Percentiles rank a stretch among this genome's conserved stretches.
These are phyloP conservation scores for Nasturtium officinale DNA, from an alignment of 345 rosid species.

Conservation along the genomic window DNA sequence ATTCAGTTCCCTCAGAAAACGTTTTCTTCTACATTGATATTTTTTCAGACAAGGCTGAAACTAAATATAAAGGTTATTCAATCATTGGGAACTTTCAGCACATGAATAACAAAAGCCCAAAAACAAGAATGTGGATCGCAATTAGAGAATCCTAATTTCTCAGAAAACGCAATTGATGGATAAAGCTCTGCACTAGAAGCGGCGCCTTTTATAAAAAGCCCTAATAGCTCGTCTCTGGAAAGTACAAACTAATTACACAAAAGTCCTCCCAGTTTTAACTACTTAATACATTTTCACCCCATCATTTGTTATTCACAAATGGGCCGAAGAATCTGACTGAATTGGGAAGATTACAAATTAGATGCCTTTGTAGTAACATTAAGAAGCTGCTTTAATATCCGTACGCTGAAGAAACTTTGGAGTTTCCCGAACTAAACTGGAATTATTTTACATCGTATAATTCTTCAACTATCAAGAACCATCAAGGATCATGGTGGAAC, in stretches of 20 bases:
- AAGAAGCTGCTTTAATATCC: neutral
- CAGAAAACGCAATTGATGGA: neutral
- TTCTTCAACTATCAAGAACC: too few species aligned
- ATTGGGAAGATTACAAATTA: too few species aligned
- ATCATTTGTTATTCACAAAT: neutral
- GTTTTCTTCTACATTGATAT: conserved; percentile 24
- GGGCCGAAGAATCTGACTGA: neutral
- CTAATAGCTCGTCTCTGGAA: conserved; percentile 14
- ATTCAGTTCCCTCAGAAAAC: conserved; percentile 30
- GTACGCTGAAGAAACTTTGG: neutral
- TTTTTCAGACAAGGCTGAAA: conserved; percentile 43
- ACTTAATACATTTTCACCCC: neutral
- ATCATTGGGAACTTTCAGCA: conserved; percentile 31
- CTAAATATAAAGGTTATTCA: conserved; percentile 25
- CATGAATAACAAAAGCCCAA: neutral
- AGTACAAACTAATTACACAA: neutral
- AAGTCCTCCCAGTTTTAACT: neutral
- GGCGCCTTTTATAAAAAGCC: conserved; percentile 40
- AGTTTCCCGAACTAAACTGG: neutral
- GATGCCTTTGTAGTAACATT: neutral
- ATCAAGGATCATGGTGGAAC: conserved; percentile 2
- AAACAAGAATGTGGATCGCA: neutral
- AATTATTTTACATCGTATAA: neutral
- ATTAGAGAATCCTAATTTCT: conserved; percentile 1
- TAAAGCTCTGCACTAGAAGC: conserved; percentile 11